Evolutionary conservation across 1,284 basidiomycete species (phyloP).

Genomic region (Leccinum proliferum): DNA sequence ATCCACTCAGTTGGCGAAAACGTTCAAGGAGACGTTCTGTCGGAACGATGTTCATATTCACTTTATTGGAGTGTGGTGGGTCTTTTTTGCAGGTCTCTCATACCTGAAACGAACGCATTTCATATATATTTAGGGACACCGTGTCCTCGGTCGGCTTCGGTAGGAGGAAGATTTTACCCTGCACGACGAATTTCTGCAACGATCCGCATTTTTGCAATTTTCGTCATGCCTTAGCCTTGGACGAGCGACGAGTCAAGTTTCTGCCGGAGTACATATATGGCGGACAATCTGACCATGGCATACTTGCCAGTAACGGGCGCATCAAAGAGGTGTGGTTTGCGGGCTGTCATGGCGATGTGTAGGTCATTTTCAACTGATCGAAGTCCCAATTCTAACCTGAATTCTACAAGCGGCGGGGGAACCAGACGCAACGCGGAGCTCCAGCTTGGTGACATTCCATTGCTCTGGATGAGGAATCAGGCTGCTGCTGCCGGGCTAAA

Average conservation of each 20-base stretch:
- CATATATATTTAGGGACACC: conserved; percentile 21
- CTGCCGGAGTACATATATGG: too few species aligned
- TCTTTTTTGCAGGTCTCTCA: not conserved
- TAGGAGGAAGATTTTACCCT: conserved; percentile 6
- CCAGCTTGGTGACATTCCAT: conserved; percentile 28
- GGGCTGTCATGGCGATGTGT: conserved; percentile 32
- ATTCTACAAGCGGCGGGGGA: conserved; percentile 22
- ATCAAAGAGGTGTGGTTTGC: conserved; percentile 36
- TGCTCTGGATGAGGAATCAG: conserved; percentile 30
- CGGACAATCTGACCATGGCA: too few species aligned
- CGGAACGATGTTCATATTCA: conserved; percentile 26
- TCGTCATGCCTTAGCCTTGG: too few species aligned
- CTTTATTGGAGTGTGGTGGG: conserved; percentile 35
- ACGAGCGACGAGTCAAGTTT: too few species aligned
- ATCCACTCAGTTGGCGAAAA: conserved; percentile 14
- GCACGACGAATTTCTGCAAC: accelerated
- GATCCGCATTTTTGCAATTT: too few species aligned
- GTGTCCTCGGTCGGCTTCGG: conserved; percentile 33
- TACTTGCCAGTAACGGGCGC: conserved; percentile 7
- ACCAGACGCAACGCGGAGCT: conserved; percentile 22
- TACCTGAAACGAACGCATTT: not conserved
- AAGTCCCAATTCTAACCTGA: conserved; percentile 1
- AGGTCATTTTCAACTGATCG: conserved; percentile 10
- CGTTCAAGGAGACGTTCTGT: conserved; percentile 25
- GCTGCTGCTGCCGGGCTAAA: conserved; percentile 20